Percentiles rank a stretch among this genome's conserved stretches.
Conservation (phyloP, 192 early-diverging fungal genomes). For the Ambispora gerdemannii region DNA sequence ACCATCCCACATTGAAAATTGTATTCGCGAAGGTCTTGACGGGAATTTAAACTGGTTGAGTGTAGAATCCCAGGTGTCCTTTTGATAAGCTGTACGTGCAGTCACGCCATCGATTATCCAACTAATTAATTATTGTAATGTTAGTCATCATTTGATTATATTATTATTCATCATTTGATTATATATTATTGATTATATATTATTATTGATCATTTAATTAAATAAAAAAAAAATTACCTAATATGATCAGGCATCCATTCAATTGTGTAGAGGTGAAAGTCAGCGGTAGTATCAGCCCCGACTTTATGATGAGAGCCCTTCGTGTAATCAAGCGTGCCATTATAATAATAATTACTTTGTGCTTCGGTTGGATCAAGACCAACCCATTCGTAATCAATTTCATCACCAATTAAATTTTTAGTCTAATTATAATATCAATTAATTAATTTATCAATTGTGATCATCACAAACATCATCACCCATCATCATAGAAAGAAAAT, state of each 20-base stretch:
- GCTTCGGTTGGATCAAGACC: slow-evolving; percentile 48
- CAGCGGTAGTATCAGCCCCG: slow-evolving; percentile 39
- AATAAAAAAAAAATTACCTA: slow-evolving; percentile 40
- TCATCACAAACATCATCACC: too few relatives aligned
- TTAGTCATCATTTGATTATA: too few relatives aligned
- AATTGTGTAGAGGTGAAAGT: slow-evolving; percentile 54
- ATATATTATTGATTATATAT: not conserved
- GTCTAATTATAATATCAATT: slow-evolving; percentile 28
- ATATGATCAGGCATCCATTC: slow-evolving; percentile 58
- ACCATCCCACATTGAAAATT: slow-evolving; percentile 66
- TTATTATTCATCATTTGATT: not conserved
- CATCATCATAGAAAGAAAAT: not conserved
- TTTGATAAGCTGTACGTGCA: slow-evolving; percentile 34
- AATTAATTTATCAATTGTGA: slow-evolving; percentile 11
- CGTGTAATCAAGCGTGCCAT: slow-evolving; percentile 52
- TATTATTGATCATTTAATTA: not conserved
- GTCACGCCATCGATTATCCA: slow-evolving; percentile 37
- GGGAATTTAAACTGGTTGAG: slow-evolving; percentile 46
- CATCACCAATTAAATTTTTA: slow-evolving; percentile 50
- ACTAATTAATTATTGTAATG: slow-evolving; percentile 11
- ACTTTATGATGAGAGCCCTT: slow-evolving; percentile 44
- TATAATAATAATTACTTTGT: slow-evolving; percentile 64
- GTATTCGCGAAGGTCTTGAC: slow-evolving; percentile 45
- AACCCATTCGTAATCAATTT: slow-evolving; percentile 68
- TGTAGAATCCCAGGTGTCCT: slow-evolving; percentile 23